phyloP scores from a whole-genome alignment of 495 filamentous ascomycete genomes.

The Aspergillus bridgeri region DNA sequence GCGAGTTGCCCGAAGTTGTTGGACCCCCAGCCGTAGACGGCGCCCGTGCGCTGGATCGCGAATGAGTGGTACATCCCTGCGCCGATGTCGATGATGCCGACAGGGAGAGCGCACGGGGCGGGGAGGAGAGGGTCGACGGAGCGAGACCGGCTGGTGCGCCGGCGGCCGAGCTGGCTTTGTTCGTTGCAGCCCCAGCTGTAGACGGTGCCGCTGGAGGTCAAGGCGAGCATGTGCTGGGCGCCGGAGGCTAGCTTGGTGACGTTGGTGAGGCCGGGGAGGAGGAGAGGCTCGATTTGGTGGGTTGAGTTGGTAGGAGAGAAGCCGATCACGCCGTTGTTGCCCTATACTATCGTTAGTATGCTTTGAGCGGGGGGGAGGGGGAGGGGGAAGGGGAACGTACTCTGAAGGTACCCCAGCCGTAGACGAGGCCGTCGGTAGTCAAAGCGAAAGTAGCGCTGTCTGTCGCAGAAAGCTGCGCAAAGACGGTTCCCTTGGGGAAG shows the following conservation, averaged over 20 bases:
- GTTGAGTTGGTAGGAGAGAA: slow-evolving; percentile 48
- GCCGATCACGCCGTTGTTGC: slow-evolving; percentile 67
- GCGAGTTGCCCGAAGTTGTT: slow-evolving; percentile 15
- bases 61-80: slow-evolving; percentile 15
- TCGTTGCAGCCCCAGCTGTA: slow-evolving; percentile 72
- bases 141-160: slow-evolving; percentile 2
- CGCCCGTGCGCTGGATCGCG: slow-evolving; percentile 8
- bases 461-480: slow-evolving; percentile 57
- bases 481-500: slow-evolving; percentile 51
- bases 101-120: slow-evolving; percentile 6
- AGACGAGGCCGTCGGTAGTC: slow-evolving; percentile 63
- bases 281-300: slow-evolving; percentile 37
- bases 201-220: slow-evolving; percentile 62
- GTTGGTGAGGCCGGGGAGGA: slow-evolving; percentile 55
- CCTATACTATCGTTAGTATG: slow-evolving; percentile 28
- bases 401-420: slow-evolving; percentile 70
- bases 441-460: slow-evolving; percentile 64
- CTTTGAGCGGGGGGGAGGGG: not conserved
- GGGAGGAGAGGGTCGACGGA: slow-evolving; percentile 9
- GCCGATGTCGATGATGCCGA: slow-evolving; percentile 9
- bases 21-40: slow-evolving; percentile 13
- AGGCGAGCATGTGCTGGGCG: slow-evolving; percentile 69
- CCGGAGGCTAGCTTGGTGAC: slow-evolving; percentile 60
- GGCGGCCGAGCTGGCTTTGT: slow-evolving; percentile 65
- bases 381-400: slow-evolving; percentile 45